These are phyloP conservation scores for Fusarium armeniacum DNA, from an alignment of 2,329 filamentous ascomycete genomes.

Conservation along the genomic window DNA sequence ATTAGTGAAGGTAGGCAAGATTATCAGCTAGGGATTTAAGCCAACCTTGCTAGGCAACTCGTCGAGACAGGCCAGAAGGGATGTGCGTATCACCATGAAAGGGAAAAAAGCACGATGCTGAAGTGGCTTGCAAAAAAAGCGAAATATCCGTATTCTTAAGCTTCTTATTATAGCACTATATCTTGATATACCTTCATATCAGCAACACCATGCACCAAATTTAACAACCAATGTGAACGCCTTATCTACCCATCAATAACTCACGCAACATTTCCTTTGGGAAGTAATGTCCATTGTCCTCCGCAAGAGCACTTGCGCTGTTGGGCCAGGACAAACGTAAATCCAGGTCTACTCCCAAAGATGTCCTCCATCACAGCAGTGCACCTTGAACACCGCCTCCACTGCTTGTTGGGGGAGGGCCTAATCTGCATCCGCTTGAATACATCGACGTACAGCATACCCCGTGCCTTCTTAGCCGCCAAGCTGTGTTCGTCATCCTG, in stretches of 20 bases:
- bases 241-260: not conserved
- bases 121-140: not conserved
- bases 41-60: no score
- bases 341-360: conserved; percentile 61
- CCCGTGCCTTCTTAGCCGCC: conserved; percentile 54
- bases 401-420: conserved; percentile 48
- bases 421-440: conserved; percentile 72
- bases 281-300: conserved; percentile 65
- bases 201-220: conserved; percentile 2
- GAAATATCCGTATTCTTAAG: not conserved
- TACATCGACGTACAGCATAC: conserved; percentile 62
- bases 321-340: conserved; percentile 67
- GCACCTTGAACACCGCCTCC: conserved; percentile 67
- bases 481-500: conserved; percentile 68
- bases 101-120: not conserved
- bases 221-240: conserved; percentile 5
- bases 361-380: conserved; percentile 76
- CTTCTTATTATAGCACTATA: conserved; percentile 2
- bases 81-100: not conserved
- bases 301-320: conserved; percentile 69
- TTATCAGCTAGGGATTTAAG: not conserved
- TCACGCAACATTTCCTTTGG: conserved; percentile 49
- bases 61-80: not conserved
- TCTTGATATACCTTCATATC: not conserved
- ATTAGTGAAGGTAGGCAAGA: not conserved